phyloP scores from a whole-genome alignment of 805 yeast species.

The Saccharomycopsis sp. region DNA sequence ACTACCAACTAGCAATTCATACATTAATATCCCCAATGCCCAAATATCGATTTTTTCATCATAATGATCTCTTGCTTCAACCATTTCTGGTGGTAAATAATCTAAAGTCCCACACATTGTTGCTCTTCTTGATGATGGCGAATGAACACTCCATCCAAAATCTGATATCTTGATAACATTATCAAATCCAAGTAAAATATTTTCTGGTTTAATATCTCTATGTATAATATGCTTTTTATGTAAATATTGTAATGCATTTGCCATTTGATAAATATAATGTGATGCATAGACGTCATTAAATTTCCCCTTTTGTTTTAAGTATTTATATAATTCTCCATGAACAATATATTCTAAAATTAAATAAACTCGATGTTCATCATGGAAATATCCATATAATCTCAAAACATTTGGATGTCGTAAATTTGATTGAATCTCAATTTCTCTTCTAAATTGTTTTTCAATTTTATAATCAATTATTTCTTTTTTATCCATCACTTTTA shows the following conservation, averaged over 20 bases:
- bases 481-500: conserved; percentile 85
- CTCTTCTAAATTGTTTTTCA: conserved; percentile 81
- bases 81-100: conserved; percentile 93
- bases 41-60: conserved; percentile 79
- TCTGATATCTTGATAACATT: conserved; percentile 81
- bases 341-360: conserved; percentile 78
- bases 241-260: conserved; percentile 68
- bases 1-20: conserved; percentile 77
- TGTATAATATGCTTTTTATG: conserved; percentile 81
- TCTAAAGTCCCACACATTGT: conserved; percentile 95
- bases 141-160: conserved; percentile 92
- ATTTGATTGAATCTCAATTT: conserved; percentile 82
- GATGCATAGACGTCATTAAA: conserved; percentile 72
- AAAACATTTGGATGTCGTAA: conserved; percentile 73
- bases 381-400: conserved; percentile 79
- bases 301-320: conserved; percentile 54
- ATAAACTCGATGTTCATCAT: conserved; percentile 75
- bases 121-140: conserved; percentile 51
- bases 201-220: conserved; percentile 92
- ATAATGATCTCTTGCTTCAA: conserved; percentile 65
- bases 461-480: conserved; percentile 70
- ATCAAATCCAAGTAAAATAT: conserved; percentile 69
- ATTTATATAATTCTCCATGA: conserved; percentile 79
- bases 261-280: conserved; percentile 73
- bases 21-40: conserved; percentile 85